Conservation (phyloP, 148 eudicot genomes). For the Arbutus unedo region DNA sequence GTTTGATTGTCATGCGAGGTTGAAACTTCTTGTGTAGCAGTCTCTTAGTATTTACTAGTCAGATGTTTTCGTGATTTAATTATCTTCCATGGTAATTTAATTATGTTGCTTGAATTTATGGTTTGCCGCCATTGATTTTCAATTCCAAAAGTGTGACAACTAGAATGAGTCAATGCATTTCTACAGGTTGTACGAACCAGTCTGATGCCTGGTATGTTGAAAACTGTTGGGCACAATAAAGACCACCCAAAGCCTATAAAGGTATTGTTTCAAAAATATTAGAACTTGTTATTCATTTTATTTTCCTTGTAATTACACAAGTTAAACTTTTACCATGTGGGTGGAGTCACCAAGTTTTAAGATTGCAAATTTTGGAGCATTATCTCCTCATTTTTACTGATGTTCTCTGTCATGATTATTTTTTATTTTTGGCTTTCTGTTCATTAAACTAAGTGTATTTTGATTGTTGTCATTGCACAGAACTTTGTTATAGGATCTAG, state of each 20-base stretch:
- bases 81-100: not conserved
- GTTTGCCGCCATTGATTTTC: not conserved
- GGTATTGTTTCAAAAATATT: slow-evolving; percentile 33
- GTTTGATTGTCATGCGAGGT: not conserved
- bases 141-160: not conserved
- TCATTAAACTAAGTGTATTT: not conserved
- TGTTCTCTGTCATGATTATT: not conserved
- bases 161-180: not conserved
- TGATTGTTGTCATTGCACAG: not conserved
- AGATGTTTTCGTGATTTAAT: not conserved
- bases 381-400: not conserved
- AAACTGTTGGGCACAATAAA: slow-evolving; percentile 80
- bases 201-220: slow-evolving; percentile 90
- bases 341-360: not conserved
- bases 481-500: not conserved
- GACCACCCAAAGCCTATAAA: slow-evolving; percentile 96
- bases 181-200: slow-evolving; percentile 75
- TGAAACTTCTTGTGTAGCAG: not conserved
- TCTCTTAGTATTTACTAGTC: not conserved
- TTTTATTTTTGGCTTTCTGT: not conserved
- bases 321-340: not conserved
- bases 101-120: not conserved
- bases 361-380: not conserved
- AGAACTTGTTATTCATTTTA: not conserved
- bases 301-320: not conserved